phyloP scores from a whole-genome alignment of 1,284 basidiomycete genomes.

The Leccinum pachyderme region DNA sequence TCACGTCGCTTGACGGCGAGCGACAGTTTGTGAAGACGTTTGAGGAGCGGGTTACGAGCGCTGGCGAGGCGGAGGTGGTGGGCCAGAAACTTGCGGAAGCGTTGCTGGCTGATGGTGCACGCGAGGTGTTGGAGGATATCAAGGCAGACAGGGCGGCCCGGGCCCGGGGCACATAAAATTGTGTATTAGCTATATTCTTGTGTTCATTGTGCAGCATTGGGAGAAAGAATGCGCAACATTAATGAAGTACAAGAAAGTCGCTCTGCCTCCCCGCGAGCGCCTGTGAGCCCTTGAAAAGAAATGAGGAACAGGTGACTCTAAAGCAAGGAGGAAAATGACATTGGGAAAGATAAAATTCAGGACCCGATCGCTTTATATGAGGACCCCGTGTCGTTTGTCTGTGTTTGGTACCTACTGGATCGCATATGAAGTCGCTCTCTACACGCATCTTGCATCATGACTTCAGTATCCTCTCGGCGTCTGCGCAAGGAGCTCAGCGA shows the following conservation, averaged over 20 bases:
- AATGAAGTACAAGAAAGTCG: conserved; percentile 33
- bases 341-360: conserved; percentile 4
- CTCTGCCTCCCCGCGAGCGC: conserved; percentile 53
- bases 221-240: conserved; percentile 31
- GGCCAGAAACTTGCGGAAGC: conserved; percentile 65
- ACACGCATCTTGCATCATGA: conserved; percentile 41
- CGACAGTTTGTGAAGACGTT: conserved; percentile 70
- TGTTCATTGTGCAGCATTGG: conserved; percentile 34
- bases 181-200: conserved; percentile 26
- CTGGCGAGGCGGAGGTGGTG: conserved; percentile 64
- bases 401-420: conserved; percentile 21
- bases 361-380: conserved; percentile 16
- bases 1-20: conserved; percentile 75
- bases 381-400: conserved; percentile 20
- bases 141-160: conserved; percentile 61
- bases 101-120: conserved; percentile 69
- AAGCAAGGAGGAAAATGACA: conserved; percentile 33
- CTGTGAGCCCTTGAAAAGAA: conserved; percentile 36
- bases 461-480: conserved; percentile 63
- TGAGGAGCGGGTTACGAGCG: conserved; percentile 49
- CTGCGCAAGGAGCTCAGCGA: conserved; percentile 73
- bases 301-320: conserved; percentile 44
- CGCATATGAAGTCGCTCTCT: background rate
- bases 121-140: conserved; percentile 78
- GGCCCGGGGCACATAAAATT: conserved; percentile 41